Evolutionary conservation across 495 filamentous ascomycete genomes (phyloP), one percentile per base, ranked within the genome.

Genomic region (Xylaria sp.): DNA sequence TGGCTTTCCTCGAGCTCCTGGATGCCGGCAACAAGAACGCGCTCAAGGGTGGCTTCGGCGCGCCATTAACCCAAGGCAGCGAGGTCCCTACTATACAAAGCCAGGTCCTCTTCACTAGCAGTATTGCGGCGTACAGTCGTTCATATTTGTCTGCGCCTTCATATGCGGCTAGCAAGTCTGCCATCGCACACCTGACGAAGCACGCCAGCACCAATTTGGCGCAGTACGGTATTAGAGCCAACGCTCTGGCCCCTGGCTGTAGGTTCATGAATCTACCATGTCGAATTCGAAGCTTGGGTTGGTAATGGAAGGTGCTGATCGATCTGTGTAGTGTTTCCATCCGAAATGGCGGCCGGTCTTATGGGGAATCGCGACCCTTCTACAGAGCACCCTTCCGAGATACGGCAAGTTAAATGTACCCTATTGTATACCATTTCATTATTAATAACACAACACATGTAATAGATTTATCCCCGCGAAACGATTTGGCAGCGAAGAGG

Each of bases 181-280:
- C 84, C 0, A 74, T 83, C 6, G 82, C 78, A 6, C 87, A 88
- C 63, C 64, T 90, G 57, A 84, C 87, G 40, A 91, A 91, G 80
- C 76, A 83, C 72, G 72, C 88, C 19, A 77, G 84, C 15, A 89
- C 85, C 0, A 74, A 61, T 35, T 76, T 89, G 9, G 76, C 74
- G 5, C 75, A 77, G 7, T 86, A 86, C 65, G 74, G 80, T 31
- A 90, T 91, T 50, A 80, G 89, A 0, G 80, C 83, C 29, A 90
- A 90, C 80, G 84, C 84, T 5, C 79, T 91, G 46, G 84, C 87
- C 11, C 88, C 89, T 26, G 90, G 89, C 12, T 70, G 86, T 88
- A 75, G 80, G 83, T 83, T 43, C 1, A 46, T 5, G 0, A 35
- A 35, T 19, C 19, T 52, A 3, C n/a, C 0, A 35, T 35, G 15